Conservation (phyloP, 163 green algal species). For the Picocystis sp. region DNA sequence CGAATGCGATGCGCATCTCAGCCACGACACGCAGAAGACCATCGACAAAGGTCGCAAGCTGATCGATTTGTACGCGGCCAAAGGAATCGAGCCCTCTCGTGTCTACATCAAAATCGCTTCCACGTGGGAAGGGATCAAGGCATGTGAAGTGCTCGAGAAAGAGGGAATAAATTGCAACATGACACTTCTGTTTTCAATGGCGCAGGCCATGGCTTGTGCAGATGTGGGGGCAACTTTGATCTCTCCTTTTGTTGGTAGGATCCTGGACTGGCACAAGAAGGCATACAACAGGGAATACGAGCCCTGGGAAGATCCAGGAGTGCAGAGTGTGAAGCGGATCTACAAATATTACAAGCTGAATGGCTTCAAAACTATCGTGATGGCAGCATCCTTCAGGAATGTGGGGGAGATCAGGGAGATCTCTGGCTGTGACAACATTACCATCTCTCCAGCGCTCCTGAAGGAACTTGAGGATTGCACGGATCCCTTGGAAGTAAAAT, state of each 20-base stretch:
- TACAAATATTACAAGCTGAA: constrained; percentile 76
- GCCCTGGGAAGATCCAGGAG: constrained; percentile 63
- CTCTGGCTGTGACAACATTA: constrained; percentile 78
- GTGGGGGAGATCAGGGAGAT: constrained; percentile 64
- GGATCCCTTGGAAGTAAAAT: background rate
- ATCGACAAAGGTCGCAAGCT: constrained; percentile 30
- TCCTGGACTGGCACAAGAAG: constrained; percentile 73
- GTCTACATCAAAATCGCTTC: constrained; percentile 75
- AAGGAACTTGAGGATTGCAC: constrained; percentile 36
- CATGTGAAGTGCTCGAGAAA: constrained; percentile 54
- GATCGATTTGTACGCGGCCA: constrained; percentile 53
- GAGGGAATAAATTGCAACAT: constrained; percentile 80
- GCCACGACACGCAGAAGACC: constrained; percentile 39
- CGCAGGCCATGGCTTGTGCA: constrained; percentile 62
- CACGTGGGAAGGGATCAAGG: constrained; percentile 76
- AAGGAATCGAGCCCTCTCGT: constrained; percentile 34
- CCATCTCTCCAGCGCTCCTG: constrained; percentile 67
- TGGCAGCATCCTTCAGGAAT: constrained; percentile 78
- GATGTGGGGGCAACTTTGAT: constrained; percentile 66
- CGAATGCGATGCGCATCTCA: constrained; percentile 67
- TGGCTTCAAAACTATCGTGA: constrained; percentile 59
- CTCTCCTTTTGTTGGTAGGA: constrained; percentile 76
- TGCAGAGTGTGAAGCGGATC: constrained; percentile 54
- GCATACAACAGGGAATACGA: constrained; percentile 43
- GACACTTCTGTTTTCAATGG: constrained; percentile 79